Conservation (phyloP, 768 basidiomycete genomes). For the Xerocomus spinulosus region DNA sequence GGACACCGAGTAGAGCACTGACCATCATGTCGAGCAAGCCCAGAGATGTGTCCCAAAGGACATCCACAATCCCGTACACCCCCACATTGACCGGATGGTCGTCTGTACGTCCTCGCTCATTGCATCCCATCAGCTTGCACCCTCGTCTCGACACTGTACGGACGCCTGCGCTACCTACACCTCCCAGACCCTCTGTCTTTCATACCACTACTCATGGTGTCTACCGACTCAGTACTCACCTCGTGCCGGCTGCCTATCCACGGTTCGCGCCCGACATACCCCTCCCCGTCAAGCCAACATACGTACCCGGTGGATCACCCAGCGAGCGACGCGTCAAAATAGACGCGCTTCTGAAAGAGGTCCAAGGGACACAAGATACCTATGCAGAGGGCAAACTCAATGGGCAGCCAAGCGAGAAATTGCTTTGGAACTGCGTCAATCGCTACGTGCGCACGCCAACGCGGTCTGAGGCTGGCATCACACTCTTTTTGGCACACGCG, state of each 20-base stretch:
- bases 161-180: conserved; percentile 19
- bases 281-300: conserved; percentile 17
- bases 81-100: conserved; percentile 17
- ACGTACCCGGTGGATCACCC: neutral
- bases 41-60: neutral
- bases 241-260: conserved; percentile 29
- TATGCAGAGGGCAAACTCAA: conserved; percentile 17
- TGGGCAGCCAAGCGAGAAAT: conserved; percentile 18
- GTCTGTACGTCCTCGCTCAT: conserved; percentile 20
- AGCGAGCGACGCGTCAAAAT: conserved; percentile 10
- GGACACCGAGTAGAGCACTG: neutral
- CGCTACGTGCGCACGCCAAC: conserved; percentile 45
- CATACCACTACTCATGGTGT: conserved; percentile 12
- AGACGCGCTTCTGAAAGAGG: conserved; percentile 15
- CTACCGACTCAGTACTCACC: conserved; percentile 27
- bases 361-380: conserved; percentile 11
- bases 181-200: conserved; percentile 17
- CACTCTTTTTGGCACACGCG: conserved; percentile 74
- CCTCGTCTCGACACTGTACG: conserved; percentile 5
- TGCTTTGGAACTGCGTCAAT: conserved; percentile 70
- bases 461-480: conserved; percentile 39
- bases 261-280: conserved; percentile 22
- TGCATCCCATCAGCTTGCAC: conserved; percentile 11
- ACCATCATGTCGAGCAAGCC: neutral
- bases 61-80: conserved; percentile 17